phyloP scores from a whole-genome alignment of 306 rosid genomes.

The Rubus parviflorus region DNA sequence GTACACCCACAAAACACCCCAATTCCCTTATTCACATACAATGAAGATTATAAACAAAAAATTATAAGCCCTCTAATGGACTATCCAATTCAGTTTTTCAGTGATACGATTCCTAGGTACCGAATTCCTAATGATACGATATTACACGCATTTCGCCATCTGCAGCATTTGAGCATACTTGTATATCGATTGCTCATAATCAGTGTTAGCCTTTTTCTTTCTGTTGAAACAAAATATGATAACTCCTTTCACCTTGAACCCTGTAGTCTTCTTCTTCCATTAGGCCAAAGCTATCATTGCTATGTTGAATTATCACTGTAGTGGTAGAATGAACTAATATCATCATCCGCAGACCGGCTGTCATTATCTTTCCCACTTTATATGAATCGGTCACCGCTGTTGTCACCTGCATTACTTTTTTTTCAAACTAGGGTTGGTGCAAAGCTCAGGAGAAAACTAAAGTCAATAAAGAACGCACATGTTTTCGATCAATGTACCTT shows the following conservation, averaged over 20 bases:
- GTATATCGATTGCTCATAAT: slow-evolving; percentile 32
- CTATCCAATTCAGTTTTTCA: slow-evolving; percentile 32
- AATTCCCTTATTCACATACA: slow-evolving; percentile 46
- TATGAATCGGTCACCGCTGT: slow-evolving; percentile 42
- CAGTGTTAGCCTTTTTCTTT: slow-evolving; percentile 28
- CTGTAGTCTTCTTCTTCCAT: slow-evolving; percentile 20
- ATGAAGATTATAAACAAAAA: slow-evolving; percentile 42
- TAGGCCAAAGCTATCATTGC: slow-evolving; percentile 23
- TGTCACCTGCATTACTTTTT: slow-evolving; percentile 81
- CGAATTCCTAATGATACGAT: slow-evolving; percentile 38
- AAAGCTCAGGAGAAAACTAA: slow-evolving; percentile 23
- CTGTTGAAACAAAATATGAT: slow-evolving; percentile 25
- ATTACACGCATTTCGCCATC: slow-evolving; percentile 26
- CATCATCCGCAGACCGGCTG: slow-evolving; percentile 13
- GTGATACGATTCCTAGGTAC: slow-evolving; percentile 36
- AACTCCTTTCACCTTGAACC: slow-evolving; percentile 4
- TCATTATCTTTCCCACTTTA: slow-evolving; percentile 33
- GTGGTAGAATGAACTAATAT: slow-evolving; percentile 22
- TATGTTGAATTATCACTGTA: slow-evolving; percentile 21
- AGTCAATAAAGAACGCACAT: neutral
- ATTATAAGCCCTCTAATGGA: slow-evolving; percentile 31
- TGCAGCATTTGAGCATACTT: slow-evolving; percentile 24
- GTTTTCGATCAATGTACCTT: slow-evolving; percentile 47
- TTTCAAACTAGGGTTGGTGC: slow-evolving; percentile 52
- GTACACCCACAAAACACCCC: slow-evolving; percentile 56